Conservation (phyloP, 129 eudicot genomes). For the Scalesia atractyloides region DNA sequence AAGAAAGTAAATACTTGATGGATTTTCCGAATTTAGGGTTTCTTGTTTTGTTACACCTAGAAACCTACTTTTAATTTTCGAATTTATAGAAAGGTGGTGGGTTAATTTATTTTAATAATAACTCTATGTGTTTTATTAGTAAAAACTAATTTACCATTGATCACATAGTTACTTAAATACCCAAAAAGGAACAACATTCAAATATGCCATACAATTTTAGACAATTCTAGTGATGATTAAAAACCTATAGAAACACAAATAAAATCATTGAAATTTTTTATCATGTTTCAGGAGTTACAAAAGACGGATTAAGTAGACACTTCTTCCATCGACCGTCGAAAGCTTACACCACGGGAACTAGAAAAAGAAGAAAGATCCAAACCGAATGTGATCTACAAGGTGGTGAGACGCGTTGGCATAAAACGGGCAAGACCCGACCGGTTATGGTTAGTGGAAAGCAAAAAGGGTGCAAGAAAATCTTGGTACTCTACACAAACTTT, state of each 20-base stretch:
- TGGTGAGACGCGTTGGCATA: constrained; percentile 97
- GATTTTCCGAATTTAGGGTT: constrained; percentile 36
- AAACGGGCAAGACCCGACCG: constrained; percentile 93
- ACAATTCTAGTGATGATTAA: not conserved
- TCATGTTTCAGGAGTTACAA: constrained; percentile 66
- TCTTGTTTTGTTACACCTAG: constrained; percentile 40
- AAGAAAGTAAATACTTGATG: constrained; percentile 20
- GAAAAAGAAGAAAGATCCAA: constrained; percentile 94
- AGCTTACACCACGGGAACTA: constrained; percentile 98
- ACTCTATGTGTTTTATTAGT: not conserved
- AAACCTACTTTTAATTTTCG: constrained; percentile 32
- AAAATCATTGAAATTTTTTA: not conserved
- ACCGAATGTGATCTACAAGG: constrained; percentile 93
- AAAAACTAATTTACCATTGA: not conserved
- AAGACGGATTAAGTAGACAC: constrained; percentile 94
- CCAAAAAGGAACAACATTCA: no score
- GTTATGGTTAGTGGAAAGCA: constrained; percentile 91
- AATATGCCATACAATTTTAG: no score
- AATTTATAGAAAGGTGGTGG: not conserved
- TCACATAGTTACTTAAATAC: no score
- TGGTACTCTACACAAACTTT: constrained; percentile 89
- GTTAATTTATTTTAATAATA: not conserved
- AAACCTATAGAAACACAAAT: not conserved
- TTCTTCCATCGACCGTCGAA: constrained; percentile 98
- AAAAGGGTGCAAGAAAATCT: constrained; percentile 94